Conservation (phyloP, 2,329 filamentous ascomycete genomes). For the Bretziella fagacearum region DNA sequence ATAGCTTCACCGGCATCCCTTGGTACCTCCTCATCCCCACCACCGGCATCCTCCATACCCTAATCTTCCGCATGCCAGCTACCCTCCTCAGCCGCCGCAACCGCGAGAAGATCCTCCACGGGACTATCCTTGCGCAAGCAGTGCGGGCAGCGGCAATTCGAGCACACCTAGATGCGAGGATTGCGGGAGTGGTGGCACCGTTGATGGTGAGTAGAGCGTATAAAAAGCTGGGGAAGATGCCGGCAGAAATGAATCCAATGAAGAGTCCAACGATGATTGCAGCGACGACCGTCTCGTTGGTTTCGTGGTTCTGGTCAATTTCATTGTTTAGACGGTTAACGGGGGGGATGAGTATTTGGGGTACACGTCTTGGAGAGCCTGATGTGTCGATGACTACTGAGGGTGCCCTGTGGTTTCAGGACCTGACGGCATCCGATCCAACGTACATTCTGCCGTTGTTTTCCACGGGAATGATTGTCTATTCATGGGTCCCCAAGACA, state of each 20-base stretch:
- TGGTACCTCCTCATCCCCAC: slow-evolving; percentile 39
- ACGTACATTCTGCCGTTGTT: slow-evolving; percentile 29
- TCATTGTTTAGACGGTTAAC: slow-evolving; percentile 18
- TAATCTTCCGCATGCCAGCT: slow-evolving; percentile 31
- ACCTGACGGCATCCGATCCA: slow-evolving; percentile 36
- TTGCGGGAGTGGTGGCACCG: background rate
- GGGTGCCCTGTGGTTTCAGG: slow-evolving; percentile 38
- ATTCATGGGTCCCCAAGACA: slow-evolving; percentile 10
- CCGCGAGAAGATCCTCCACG: slow-evolving; percentile 17
- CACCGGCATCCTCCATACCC: slow-evolving; percentile 30
- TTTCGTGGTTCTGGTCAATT: slow-evolving; percentile 15
- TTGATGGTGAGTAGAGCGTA: slow-evolving; percentile 1
- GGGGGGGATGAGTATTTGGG: slow-evolving; percentile 15
- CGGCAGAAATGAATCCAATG: slow-evolving; percentile 15
- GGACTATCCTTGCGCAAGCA: slow-evolving; percentile 17
- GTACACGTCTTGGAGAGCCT: slow-evolving; percentile 17
- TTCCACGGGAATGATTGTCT: slow-evolving; percentile 7
- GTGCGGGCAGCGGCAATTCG: slow-evolving; percentile 14
- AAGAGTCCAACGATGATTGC: slow-evolving; percentile 18
- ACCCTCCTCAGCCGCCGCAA: slow-evolving; percentile 24
- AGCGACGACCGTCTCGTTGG: slow-evolving; percentile 16
- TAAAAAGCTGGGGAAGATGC: slow-evolving; percentile 1
- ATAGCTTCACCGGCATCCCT: slow-evolving; percentile 28
- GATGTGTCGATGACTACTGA: slow-evolving; percentile 30
- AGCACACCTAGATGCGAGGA: slow-evolving; percentile 20